Percentiles rank a stretch among this genome's conserved stretches.
These are phyloP conservation scores for Penicillium angulare DNA, from an alignment of 495 filamentous ascomycete species.

Conservation along the genomic window DNA sequence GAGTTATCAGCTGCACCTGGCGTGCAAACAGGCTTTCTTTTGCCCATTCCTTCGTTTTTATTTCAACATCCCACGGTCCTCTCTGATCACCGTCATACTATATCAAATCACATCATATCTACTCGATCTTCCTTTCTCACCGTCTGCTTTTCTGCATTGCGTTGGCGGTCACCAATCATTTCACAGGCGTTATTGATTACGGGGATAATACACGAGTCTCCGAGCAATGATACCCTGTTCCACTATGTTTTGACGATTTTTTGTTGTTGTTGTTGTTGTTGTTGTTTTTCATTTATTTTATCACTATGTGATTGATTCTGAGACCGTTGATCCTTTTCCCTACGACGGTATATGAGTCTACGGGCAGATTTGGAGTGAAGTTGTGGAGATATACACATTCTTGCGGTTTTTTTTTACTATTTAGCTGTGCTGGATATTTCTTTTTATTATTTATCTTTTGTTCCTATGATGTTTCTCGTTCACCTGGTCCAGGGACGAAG, in stretches of 20 bases:
- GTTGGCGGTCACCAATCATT: slow-evolving; percentile 18
- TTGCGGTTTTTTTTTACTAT: neutral
- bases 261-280: slow-evolving; percentile 14
- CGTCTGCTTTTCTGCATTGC: slow-evolving; percentile 22
- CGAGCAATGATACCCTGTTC: slow-evolving; percentile 48
- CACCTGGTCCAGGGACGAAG: slow-evolving; percentile 31
- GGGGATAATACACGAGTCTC: slow-evolving; percentile 51
- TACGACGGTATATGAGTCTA: slow-evolving; percentile 27
- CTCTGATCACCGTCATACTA: slow-evolving; percentile 2
- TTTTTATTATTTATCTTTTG: slow-evolving; percentile 2
- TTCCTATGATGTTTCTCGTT: slow-evolving; percentile 12
- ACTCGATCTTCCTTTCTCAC: slow-evolving; percentile 4
- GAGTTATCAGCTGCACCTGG: slow-evolving; percentile 10
- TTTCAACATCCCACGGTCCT: neutral
- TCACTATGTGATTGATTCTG: slow-evolving; percentile 1
- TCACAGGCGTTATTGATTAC: slow-evolving; percentile 37
- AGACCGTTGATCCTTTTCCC: slow-evolving; percentile 27
- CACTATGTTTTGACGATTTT: slow-evolving; percentile 23
- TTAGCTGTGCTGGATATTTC: neutral
- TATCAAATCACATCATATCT: too few species aligned
- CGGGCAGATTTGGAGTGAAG: slow-evolving; percentile 10
- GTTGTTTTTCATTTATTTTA: slow-evolving; percentile 8
- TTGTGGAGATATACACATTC: slow-evolving; percentile 16
- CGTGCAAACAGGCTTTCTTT: slow-evolving; percentile 1
- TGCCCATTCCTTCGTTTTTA: neutral